A percentile compares a stretch with the other conserved stretches of the same genome.
These are phyloP conservation scores for Fusarium beomiforme DNA, from an alignment of 2,329 filamentous ascomycete genomes.

Conservation along the genomic window DNA sequence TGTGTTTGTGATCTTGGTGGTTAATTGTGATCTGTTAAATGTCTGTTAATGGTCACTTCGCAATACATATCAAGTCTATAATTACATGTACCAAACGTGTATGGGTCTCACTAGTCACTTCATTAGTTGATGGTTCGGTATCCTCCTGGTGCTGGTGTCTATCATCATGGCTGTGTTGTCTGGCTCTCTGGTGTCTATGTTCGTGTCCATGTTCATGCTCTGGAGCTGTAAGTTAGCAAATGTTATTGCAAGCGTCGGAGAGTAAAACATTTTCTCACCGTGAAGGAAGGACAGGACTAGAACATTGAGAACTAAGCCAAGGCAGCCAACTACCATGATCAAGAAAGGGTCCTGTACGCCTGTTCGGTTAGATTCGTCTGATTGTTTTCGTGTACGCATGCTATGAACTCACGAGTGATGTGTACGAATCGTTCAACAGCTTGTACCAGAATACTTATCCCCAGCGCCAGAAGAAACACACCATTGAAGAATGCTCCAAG, in stretches of 20 bases:
- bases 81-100: conserved; percentile 30
- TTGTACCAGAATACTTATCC: conserved; percentile 77
- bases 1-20: conserved; percentile 63
- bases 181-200: conserved; percentile 50
- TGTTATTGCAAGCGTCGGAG: background rate
- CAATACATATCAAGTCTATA: background rate
- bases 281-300: conserved; percentile 74
- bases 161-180: conserved; percentile 7
- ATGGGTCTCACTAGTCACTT: conserved; percentile 21
- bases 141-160: conserved; percentile 10
- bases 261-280: conserved; percentile 52
- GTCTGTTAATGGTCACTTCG: conserved; percentile 20
- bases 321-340: conserved; percentile 74
- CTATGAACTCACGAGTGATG: conserved; percentile 56
- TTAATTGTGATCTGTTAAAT: conserved; percentile 23
- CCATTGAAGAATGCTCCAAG: conserved; percentile 85
- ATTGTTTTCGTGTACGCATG: background rate
- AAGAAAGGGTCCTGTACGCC: conserved; percentile 72
- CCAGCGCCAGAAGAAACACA: conserved; percentile 76
- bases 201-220: conserved; percentile 53
- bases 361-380: conserved; percentile 45
- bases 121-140: conserved; percentile 5
- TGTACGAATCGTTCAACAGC: conserved; percentile 76
- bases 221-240: conserved; percentile 12
- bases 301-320: conserved; percentile 74